These are phyloP conservation scores for Leucocoprinus birnbaumii DNA, from an alignment of 768 basidiomycete genomes.

Conservation along the genomic window DNA sequence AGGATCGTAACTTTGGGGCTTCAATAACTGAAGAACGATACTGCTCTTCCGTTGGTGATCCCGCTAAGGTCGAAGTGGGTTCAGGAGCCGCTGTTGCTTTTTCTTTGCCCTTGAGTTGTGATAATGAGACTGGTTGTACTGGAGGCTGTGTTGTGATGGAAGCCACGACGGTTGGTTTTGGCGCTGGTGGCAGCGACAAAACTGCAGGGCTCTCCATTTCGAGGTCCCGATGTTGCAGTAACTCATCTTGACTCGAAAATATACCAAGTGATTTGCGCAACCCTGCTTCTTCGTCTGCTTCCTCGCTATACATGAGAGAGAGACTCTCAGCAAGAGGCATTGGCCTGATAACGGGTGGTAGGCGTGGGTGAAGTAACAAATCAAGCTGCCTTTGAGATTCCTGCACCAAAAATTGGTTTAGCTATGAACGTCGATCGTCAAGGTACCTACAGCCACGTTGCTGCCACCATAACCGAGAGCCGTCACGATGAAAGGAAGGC, in stretches of 20 bases:
- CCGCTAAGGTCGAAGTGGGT: background rate
- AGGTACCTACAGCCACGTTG: constrained; percentile 26
- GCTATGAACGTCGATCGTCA: background rate
- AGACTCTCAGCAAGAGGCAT: constrained; percentile 62
- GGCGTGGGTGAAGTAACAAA: constrained; percentile 71
- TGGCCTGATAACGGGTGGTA: constrained; percentile 71
- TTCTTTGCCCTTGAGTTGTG: background rate
- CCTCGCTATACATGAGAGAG: constrained; percentile 60
- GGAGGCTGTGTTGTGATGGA: background rate
- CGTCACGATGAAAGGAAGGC: constrained; percentile 52
- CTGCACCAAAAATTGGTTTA: background rate
- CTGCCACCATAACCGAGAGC: constrained; percentile 27
- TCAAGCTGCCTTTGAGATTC: constrained; percentile 44
- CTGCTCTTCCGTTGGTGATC: background rate
- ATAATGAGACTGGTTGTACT: background rate
- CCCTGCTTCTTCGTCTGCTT: constrained; percentile 59
- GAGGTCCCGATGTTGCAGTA: background rate
- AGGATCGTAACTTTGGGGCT: background rate
- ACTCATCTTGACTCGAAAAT: constrained; percentile 11
- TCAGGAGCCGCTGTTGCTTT: background rate
- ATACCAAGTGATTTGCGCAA: constrained; percentile 40
- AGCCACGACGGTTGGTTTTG: background rate
- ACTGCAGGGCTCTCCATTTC: background rate
- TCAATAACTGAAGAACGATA: background rate
- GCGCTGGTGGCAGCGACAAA: background rate